Evolutionary conservation across 139 green algal species (phyloP).

Genomic region (Nannochloris sp.): DNA sequence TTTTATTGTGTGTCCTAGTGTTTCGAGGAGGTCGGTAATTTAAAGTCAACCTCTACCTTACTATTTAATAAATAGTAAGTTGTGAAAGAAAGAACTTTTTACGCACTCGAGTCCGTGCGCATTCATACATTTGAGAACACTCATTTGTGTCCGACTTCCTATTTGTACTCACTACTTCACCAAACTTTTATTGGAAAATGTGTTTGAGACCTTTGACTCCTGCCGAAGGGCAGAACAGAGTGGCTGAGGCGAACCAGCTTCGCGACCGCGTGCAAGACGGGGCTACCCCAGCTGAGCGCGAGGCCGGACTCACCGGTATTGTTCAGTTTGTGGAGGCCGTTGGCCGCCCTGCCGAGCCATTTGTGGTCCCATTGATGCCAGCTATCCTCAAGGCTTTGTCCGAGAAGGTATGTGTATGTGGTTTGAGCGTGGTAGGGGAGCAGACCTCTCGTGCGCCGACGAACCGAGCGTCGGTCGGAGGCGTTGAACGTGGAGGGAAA

Average conservation of each 20-base stretch:
- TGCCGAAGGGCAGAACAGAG: constrained; percentile 1
- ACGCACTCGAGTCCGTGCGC: no score
- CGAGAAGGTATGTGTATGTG: constrained; percentile 49
- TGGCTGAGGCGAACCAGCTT: constrained; percentile 2
- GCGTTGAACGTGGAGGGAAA: not conserved
- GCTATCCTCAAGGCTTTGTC: constrained; percentile 46
- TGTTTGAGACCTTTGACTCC: constrained; percentile 7
- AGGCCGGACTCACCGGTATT: constrained; percentile 4
- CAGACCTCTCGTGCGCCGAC: not conserved
- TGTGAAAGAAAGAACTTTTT: no score
- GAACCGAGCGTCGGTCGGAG: no score
- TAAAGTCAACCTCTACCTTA: no score
- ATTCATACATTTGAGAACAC: no score
- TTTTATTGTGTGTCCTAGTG: constrained; percentile 2
- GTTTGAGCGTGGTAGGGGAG: not conserved
- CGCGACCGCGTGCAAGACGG: not conserved
- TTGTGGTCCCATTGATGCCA: constrained; percentile 49
- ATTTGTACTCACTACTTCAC: not conserved
- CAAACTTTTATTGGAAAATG: not conserved
- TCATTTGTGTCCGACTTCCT: not conserved
- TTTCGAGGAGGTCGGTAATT: not conserved
- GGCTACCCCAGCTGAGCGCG: not conserved
- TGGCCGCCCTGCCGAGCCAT: constrained; percentile 42
- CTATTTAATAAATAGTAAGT: no score
- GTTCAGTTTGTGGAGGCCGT: not conserved